Evolutionary conservation across 2,329 filamentous ascomycete genomes (phyloP), one percentile per base, ranked within the genome.

Genomic region (Botryotinia globosa): DNA sequence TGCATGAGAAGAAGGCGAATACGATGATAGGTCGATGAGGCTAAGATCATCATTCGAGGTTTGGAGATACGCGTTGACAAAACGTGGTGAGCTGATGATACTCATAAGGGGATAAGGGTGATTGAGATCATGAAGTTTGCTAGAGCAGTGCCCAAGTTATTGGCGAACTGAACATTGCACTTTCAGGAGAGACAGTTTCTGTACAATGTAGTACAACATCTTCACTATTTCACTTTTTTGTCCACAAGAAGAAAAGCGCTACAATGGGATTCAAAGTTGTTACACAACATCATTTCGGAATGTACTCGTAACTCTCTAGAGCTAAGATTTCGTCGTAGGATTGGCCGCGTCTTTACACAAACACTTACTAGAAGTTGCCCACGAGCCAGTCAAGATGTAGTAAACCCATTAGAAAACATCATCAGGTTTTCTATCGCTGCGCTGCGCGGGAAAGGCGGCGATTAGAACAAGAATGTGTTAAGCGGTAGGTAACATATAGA

Each of bases 1-100:
- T 78, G 8, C 75, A 73, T 45, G 72, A 77, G 58, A 72, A 74
- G 71, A 75, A 76, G 59, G n/a, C 12, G 37, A 67, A 32, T 3
- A 29, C 2, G 1, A 25, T 8, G 10, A 67, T 7, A 3, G 48
- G n/a, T 9, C 9, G 32, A n/a, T 32, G 20, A 56, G 39, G 3
- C 4, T 3, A 67, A 12, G n/a, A 29, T 56, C 9, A 42, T 29
- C 22, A 9, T n/a, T 10, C 16, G 22, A 51, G 44, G 32, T 12
- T 37, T 12, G 2, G 16, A 34, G 2, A 25, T 1, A 64, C 14
- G 62, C n/a, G 18, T 45, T 4, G 20, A 34, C 22, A 22, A 45
- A 29, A 8, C 6, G 10, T 4, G 37, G 34, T 20, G 61, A 12
- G 25, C 2, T 7, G 9, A 0, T 44, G 25, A 42, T n/a, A 6